Conservation (phyloP, 148 eudicot species). For the Cornus controversa region DNA sequence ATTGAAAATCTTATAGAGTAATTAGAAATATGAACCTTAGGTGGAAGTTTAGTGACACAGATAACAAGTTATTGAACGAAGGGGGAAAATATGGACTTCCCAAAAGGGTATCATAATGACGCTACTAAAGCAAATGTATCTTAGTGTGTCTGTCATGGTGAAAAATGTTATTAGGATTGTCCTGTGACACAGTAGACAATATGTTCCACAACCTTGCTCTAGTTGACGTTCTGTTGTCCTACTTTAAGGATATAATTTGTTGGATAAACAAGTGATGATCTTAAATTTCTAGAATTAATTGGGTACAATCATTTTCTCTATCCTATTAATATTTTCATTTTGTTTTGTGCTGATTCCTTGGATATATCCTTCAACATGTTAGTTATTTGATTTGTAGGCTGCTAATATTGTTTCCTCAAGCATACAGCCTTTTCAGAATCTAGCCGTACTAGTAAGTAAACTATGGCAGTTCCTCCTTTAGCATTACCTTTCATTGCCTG, state of each 20-base stretch:
- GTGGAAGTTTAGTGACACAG: too few species aligned
- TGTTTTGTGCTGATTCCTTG: background rate
- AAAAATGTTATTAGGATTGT: background rate
- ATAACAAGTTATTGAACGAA: background rate
- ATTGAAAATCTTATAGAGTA: too few species aligned
- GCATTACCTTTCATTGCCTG: slow-evolving; percentile 6
- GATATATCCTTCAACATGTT: too few species aligned
- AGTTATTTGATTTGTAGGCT: slow-evolving; percentile 54
- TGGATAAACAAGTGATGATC: background rate
- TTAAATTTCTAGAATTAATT: background rate
- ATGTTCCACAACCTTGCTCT: background rate
- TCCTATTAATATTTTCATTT: background rate
- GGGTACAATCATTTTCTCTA: background rate
- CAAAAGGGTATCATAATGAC: background rate
- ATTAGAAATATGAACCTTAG: too few species aligned
- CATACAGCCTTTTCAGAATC: slow-evolving; percentile 83
- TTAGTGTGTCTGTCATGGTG: background rate
- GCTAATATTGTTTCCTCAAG: slow-evolving; percentile 78
- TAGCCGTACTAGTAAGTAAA: slow-evolving; percentile 54
- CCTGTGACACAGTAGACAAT: background rate
- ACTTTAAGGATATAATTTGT: background rate
- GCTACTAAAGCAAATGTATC: background rate
- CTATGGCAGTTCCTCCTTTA: slow-evolving; percentile 2
- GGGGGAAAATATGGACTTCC: background rate
- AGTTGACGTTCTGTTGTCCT: background rate